These are phyloP conservation scores for Globisporangium echinulatum DNA, from an alignment of 352 stramenopile genomes.

Conservation along the genomic window DNA sequence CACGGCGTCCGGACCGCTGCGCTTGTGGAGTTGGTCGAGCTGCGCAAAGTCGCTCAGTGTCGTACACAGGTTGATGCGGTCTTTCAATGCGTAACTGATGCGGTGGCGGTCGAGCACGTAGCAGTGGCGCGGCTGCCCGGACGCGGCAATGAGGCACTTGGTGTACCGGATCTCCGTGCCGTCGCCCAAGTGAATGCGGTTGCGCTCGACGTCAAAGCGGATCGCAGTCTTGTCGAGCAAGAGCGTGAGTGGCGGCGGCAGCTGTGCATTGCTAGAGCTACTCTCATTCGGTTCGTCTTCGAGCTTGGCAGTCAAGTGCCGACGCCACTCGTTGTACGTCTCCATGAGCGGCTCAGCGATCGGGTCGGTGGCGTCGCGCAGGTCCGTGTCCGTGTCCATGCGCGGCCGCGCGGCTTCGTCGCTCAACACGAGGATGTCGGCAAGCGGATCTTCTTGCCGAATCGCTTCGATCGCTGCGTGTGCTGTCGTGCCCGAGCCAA, in stretches of 20 bases:
- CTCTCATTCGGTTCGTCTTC: constrained; percentile 53
- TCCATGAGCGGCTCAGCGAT: constrained; percentile 60
- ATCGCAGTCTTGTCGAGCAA: constrained; percentile 70
- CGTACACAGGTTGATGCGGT: constrained; percentile 84
- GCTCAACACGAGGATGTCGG: constrained; percentile 87
- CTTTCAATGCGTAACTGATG: constrained; percentile 75
- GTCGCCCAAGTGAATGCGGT: constrained; percentile 73
- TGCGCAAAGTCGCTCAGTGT: constrained; percentile 78
- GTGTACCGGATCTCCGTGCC: constrained; percentile 79
- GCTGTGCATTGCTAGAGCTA: neutral
- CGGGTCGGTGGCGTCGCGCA: constrained; percentile 7
- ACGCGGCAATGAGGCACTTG: constrained; percentile 84
- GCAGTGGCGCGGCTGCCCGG: constrained; percentile 74
- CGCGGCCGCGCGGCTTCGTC: constrained; percentile 67
- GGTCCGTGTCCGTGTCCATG: constrained; percentile 37
- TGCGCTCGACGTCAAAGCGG: constrained; percentile 84
- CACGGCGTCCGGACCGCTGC: constrained; percentile 20
- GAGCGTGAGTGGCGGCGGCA: constrained; percentile 50
- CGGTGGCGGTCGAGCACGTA: constrained; percentile 86
- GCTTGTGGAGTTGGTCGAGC: constrained; percentile 51
- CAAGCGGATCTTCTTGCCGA: constrained; percentile 59
- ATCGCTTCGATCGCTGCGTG: constrained; percentile 90
- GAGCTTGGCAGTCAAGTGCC: constrained; percentile 74
- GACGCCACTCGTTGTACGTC: constrained; percentile 89
- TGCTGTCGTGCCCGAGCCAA: constrained; percentile 83